Evolutionary conservation across 257 asterid species (phyloP), one percentile per base, ranked within the genome.

Genomic region (Henckelia pumila): DNA sequence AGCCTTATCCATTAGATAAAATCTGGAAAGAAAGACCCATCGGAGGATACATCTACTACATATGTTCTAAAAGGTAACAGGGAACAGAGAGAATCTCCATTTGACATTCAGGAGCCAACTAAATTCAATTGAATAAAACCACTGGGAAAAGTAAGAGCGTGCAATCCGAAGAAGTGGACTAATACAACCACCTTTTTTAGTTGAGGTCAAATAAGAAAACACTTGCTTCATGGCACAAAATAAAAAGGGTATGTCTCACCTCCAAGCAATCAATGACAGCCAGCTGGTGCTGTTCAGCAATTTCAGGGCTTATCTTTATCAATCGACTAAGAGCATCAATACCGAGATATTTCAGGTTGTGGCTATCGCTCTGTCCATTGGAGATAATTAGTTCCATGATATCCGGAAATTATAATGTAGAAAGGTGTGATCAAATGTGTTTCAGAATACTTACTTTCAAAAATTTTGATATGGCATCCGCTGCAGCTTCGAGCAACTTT

Each of bases 241-340:
- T 32, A 44, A 57, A 47, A 70, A 59, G 40, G 71, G 29, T 17
- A 65, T 61, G 32, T 50, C 78, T 77, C 70, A 94, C 99, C 99
- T 94, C 99, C 73, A 94, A 81, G 79, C 99, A 94, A 75, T 94
- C 97, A 61, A 94, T 94, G 63, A 94, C 99, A 59, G 99, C 93
- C 77, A 94, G 83, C 75, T 94, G 99, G 79, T 94, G 99, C 71
- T 86, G 96, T 63, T 94, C 99, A 40, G 99, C 96, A 64, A 94
- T 86, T 72, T 91, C 96, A 52, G 97, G 95, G 78, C 88, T 91
- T 77, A 87, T 82, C 87, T 83, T 94, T 84, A 94, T 91, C 81
- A 94, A 83, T 71, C 95, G 86, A 75, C 97, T 93, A 80, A 94
- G 97, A 64, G 96, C 91, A 87, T 88, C 99, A 76, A 91, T 94